Evolutionary conservation across 2,329 filamentous ascomycete species (phyloP).

Genomic region (Daldinia sp.): DNA sequence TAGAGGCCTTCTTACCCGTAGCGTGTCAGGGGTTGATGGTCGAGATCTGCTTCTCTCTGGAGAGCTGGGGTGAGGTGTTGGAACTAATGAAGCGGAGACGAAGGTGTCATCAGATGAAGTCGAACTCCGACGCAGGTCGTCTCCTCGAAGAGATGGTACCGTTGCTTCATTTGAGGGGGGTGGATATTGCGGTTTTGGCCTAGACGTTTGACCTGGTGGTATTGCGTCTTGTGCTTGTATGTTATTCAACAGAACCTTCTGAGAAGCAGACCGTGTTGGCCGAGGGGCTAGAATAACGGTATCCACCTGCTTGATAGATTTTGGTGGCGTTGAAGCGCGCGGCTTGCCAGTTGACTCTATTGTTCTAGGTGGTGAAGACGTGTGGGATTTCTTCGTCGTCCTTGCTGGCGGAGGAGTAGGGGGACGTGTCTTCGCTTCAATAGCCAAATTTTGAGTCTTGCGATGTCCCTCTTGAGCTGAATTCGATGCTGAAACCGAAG

Average conservation of each 20-base stretch:
- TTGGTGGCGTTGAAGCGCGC: slow-evolving; percentile 44
- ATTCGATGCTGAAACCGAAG: slow-evolving; percentile 26
- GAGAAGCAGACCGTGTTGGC: slow-evolving; percentile 45
- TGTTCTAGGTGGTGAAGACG: slow-evolving; percentile 14
- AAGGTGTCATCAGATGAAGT: slow-evolving; percentile 62
- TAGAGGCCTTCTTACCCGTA: slow-evolving; percentile 35
- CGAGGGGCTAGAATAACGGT: slow-evolving; percentile 49
- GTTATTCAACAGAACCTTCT: slow-evolving; percentile 41
- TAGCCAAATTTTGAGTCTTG: not conserved
- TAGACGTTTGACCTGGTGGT: slow-evolving; percentile 25
- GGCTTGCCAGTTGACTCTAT: slow-evolving; percentile 38
- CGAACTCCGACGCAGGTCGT: slow-evolving; percentile 42
- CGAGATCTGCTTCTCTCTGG: slow-evolving; percentile 44
- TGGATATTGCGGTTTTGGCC: slow-evolving; percentile 37
- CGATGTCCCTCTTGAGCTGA: slow-evolving; percentile 12
- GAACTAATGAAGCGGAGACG: slow-evolving; percentile 56
- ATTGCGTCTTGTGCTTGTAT: slow-evolving; percentile 20
- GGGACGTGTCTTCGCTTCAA: slow-evolving; percentile 38
- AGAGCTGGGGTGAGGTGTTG: slow-evolving; percentile 50
- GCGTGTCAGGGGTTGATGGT: slow-evolving; percentile 37
- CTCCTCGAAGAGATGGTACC: slow-evolving; percentile 8
- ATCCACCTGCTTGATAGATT: slow-evolving; percentile 35
- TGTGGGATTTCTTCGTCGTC: slow-evolving; percentile 31
- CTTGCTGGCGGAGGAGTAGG: slow-evolving; percentile 48
- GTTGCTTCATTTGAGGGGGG: slow-evolving; percentile 17